Evolutionary conservation across 2,329 filamentous ascomycete genomes (phyloP), one percentile per base, ranked within the genome.

Genomic region (Aspergillus sp.): DNA sequence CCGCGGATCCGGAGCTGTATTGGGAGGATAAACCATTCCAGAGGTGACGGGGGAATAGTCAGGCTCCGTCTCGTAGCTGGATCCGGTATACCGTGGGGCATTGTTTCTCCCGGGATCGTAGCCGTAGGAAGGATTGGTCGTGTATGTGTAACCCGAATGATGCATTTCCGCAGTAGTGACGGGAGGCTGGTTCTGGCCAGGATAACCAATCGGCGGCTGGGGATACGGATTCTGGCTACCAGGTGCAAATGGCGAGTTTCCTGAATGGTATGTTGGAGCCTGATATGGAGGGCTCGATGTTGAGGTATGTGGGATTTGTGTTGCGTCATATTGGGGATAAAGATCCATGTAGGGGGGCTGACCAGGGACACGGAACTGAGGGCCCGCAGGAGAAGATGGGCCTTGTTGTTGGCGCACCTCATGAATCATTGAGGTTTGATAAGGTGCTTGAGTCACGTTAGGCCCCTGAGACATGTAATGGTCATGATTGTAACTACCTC

Each of bases 401-500:
- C 57, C 58, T 39, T 45, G 47, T 44, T 53, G 48, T 34, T 55
- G 57, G 31, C 59, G 54, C 37, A 48, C 47, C 44, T 63, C 60
- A 47, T 60, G 58, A 29, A 59, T 51, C 26, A 53, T 35, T 29
- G 60, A 53, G 22, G 52, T 32, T 37, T 53, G 43, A 51, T 63
- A 64, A 40, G 35, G 56, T 32, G 47, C 52, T 54, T 52, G 40
- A 43, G 49, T 44, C 45, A 51, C 49, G 51, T 57, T 63, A 56
- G 60, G 57, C 37, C 49, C 47, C 35, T 54, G 53, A 37, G 56
- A 50, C 39, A 53, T 44, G 35, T 51, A 53, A 35, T 52, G 44
- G 42, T 58, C 52, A 47, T 63, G 58, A 46, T 48, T 51, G 45
- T 61, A 61, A 48, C 49, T 63, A 55, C 60, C 60, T 55, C 57